These are phyloP conservation scores for Lactifluus echinatus DNA, from an alignment of 768 basidiomycete genomes.

Conservation along the genomic window DNA sequence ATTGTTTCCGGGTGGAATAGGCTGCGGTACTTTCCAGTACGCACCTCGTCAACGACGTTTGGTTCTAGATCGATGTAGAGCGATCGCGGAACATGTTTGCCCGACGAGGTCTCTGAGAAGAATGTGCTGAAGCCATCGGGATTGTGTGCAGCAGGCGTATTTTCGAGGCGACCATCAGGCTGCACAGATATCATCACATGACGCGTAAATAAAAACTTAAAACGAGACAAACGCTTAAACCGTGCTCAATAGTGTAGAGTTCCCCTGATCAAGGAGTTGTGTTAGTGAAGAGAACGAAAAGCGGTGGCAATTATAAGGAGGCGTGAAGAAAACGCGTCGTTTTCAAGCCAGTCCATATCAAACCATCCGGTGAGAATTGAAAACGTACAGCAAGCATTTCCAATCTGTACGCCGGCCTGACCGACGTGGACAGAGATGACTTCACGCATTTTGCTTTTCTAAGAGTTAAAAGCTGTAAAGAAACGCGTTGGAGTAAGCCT, in stretches of 20 bases:
- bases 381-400: slow-evolving; percentile 87
- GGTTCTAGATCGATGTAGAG: slow-evolving; percentile 97
- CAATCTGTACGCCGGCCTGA: slow-evolving; percentile 96
- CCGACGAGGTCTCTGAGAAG: slow-evolving; percentile 95
- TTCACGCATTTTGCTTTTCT: slow-evolving; percentile 64
- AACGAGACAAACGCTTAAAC: slow-evolving; percentile 69
- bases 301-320: neutral
- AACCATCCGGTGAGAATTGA: neutral
- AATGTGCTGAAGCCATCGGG: slow-evolving; percentile 98
- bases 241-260: slow-evolving; percentile 98
- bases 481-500: neutral
- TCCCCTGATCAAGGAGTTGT: slow-evolving; percentile 56
- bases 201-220: slow-evolving; percentile 5
- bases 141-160: slow-evolving; percentile 62
- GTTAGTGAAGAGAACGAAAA: neutral
- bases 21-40: slow-evolving; percentile 89
- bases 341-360: slow-evolving; percentile 19
- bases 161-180: slow-evolving; percentile 90
- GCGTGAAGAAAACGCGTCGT: neutral
- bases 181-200: slow-evolving; percentile 30
- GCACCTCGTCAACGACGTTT: slow-evolving; percentile 95
- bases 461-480: slow-evolving; percentile 10
- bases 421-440: slow-evolving; percentile 98
- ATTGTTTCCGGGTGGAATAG: slow-evolving; percentile 99
- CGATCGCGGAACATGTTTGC: slow-evolving; percentile 95